Base-by-base conservation (phyloP, 2,329 filamentous ascomycete species). In the Fusarium napiforme region DNA sequence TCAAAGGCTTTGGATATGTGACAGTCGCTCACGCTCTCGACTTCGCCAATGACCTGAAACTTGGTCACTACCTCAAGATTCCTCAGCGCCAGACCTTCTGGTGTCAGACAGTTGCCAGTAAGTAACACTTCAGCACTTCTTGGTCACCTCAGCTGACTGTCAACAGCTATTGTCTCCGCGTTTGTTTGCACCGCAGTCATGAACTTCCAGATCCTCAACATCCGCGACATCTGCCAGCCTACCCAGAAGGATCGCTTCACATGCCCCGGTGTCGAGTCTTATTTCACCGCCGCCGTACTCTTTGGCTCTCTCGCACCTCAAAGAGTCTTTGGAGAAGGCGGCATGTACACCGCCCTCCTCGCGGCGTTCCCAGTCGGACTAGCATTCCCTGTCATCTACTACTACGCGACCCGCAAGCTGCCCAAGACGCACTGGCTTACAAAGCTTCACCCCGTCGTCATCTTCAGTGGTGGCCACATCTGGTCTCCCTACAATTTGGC, bases 401-500 rank as follows among this genome's bases (percentile, higher is more conserved):
- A 81, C 76, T 78, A 78, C 21, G 69, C 82, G 2, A 80, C 79
- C n/a, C 82, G 79, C 64, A 69, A 67, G 9, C 80, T 80, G 3
- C 82, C 81, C 6, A 79, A 75, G 57, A 80, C 71, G 30, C 78
- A 78, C 18, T 77, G 79, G 69, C 67, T 84, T 15, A 79, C 84
- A 36, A 83, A 85, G 67, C 69, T 85, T 7, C 85, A 87, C 58
- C 80, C 84, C 2, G 83, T 86, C 1, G 82, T 83, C n/a, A 73
- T 86, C n/a, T 77, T 85, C 42, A 82, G 81, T 47, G 85, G 85
- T 1, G 78, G 79, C 4, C 74, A 84, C 21, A 75, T 76, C 46
- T 85, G 83, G 81, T 82, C 84, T 5, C 85, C 83, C 0, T 87
- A 86, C 73, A 88, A 85, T 49, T 59, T 82, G 58, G 82, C 81